Percentiles rank a stretch among this genome's conserved stretches.
Conservation (phyloP, 2,329 filamentous ascomycete genomes). For the Phyllosticta citrichinensis region DNA sequence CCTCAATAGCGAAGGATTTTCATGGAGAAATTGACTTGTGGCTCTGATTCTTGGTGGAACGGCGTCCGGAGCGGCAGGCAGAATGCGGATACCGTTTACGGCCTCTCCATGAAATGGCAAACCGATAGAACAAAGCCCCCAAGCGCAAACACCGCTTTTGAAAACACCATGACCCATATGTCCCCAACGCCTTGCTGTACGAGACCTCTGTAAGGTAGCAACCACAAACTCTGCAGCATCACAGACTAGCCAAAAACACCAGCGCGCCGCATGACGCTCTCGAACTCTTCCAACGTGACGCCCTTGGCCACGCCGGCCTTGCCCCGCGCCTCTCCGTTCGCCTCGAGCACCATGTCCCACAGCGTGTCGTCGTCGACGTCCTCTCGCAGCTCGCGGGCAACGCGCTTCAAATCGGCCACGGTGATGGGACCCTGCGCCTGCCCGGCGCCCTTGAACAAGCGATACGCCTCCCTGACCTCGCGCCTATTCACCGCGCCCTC, state of each 20-base stretch:
- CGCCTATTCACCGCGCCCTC: constrained; percentile 33
- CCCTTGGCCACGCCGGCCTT: constrained; percentile 49
- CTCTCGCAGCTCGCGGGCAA: constrained; percentile 75
- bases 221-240: no score
- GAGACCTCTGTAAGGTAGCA: no score
- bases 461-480: constrained; percentile 75
- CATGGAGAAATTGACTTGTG: background rate
- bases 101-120: background rate
- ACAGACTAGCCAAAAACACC: constrained; percentile 56
- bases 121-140: background rate
- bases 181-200: background rate
- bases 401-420: constrained; percentile 63
- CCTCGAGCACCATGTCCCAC: constrained; percentile 90
- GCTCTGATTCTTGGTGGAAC: background rate
- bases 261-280: constrained; percentile 73
- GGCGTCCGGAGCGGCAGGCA: background rate
- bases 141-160: background rate
- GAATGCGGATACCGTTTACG: background rate
- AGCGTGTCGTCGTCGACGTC: constrained; percentile 74
- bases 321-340: constrained; percentile 50
- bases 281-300: constrained; percentile 72
- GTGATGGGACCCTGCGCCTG: constrained; percentile 56
- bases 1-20: background rate
- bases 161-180: background rate
- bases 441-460: constrained; percentile 58